Base-by-base conservation (phyloP, 331 rosid species). In the Saraca asoca region DNA sequence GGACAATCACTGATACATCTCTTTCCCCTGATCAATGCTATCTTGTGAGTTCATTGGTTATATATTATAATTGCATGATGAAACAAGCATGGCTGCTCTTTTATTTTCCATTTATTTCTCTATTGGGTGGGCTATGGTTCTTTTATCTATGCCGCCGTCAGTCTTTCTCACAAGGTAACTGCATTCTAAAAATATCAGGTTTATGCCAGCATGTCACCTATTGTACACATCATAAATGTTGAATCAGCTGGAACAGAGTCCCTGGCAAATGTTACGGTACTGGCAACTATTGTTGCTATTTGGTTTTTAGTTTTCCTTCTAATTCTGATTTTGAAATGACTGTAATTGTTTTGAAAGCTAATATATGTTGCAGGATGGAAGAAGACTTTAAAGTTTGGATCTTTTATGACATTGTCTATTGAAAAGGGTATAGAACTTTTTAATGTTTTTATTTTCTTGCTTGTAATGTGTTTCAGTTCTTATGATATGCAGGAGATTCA, bases 1-100 rank as follows among this genome's bases (percentile, higher is more conserved):
- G 98, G 98, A 90, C 98, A 35, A 81, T 93, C 68, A 90, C 97
- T 8, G 98, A 93, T 79, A 87, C 97, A 9, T 81, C 91, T 78
- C 95, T 93, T 73, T 93, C 97, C 65, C 88, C 94, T 1, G 85
- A 90, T 79, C 91, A 84, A 46, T 66, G 51, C 58, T 48, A 79
- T 73, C 95, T 90, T 56, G 98, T 87, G 70, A 84, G 95, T 76
- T 74, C n/a, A 12, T 38, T 48, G 52, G 55, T 65, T 51, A 44
- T 45, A 38, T 57, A 38, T 55, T 31, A 62, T 12, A 24, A 62
- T 55, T 41, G 57, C 48, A 14, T 12, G 46, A 14, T 12, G 46
- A 62, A 50, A 14, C 29, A 56, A 31, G 24, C 29, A 24, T 46
- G 17, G 49, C 42, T 29, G 6, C 19, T 10, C 58, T 51, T 34